phyloP scores from a whole-genome alignment of 805 yeast genomes.

The Starmera amethionina region DNA sequence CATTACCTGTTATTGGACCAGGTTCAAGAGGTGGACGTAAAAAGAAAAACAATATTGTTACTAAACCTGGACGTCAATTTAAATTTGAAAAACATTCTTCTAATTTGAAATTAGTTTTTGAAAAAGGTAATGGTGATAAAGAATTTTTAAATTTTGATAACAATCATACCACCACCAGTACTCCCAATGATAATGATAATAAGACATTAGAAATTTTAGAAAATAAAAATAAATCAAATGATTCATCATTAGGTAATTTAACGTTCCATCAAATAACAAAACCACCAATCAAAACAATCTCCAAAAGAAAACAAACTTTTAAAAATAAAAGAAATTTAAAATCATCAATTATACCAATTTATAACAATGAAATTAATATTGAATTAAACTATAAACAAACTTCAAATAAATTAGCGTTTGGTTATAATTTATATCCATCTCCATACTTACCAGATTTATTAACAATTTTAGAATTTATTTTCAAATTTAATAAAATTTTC shows the following conservation, averaged over 20 bases:
- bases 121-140: neutral
- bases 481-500: constrained; percentile 13
- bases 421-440: constrained; percentile 14
- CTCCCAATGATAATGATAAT: neutral
- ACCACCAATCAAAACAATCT: neutral
- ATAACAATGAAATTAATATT: neutral
- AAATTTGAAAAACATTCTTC: neutral
- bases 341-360: neutral
- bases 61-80: constrained; percentile 3
- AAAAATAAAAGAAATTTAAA: neutral
- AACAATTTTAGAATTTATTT: constrained; percentile 10
- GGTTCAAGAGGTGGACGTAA: constrained; percentile 19
- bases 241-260: neutral
- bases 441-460: constrained; percentile 16
- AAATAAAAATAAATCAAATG: neutral
- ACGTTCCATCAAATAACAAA: neutral
- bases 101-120: neutral
- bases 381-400: constrained; percentile 1
- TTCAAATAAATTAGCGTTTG: constrained; percentile 12
- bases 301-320: neutral
- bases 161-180: neutral
- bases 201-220: no score
- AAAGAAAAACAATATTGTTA: neutral
- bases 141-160: neutral
- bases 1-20: constrained; percentile 16